Evolutionary conservation across 345 rosid species (phyloP).

Genomic region (Camelina neglecta): DNA sequence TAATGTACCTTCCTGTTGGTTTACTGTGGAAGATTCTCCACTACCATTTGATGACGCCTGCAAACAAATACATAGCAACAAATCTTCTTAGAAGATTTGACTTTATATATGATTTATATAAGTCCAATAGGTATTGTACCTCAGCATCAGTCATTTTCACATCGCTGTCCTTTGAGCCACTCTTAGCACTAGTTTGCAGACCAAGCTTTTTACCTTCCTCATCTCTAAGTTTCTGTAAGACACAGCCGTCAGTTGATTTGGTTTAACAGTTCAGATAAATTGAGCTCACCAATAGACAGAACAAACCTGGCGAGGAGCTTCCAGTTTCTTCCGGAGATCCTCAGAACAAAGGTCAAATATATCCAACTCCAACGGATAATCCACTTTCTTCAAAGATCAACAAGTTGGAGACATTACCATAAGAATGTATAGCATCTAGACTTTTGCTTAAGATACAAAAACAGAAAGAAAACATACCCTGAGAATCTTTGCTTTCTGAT

Average conservation of each 20-base stretch:
- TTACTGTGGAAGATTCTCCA: constrained; percentile 63
- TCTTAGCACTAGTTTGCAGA: constrained; percentile 59
- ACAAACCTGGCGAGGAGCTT: constrained; percentile 87
- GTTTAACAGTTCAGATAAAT: constrained; percentile 2
- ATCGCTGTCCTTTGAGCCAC: constrained; percentile 60
- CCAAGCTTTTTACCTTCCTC: constrained; percentile 91
- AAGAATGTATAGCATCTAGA: not conserved
- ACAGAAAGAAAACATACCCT: constrained; percentile 57
- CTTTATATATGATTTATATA: not conserved
- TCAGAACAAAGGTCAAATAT: constrained; percentile 89
- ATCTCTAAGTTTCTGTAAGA: constrained; percentile 72
- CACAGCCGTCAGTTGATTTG: constrained; percentile 12
- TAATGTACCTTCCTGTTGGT: constrained; percentile 64
- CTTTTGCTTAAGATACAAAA: constrained; percentile 12
- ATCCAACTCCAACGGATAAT: constrained; percentile 94
- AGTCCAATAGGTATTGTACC: constrained; percentile 50
- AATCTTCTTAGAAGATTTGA: not conserved
- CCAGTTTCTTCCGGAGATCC: constrained; percentile 74
- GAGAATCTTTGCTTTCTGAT: constrained; percentile 97
- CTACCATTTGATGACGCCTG: constrained; percentile 73
- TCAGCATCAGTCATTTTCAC: constrained; percentile 80
- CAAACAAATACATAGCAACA: constrained; percentile 21
- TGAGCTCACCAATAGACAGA: constrained; percentile 14
- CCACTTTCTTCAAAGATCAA: constrained; percentile 79
- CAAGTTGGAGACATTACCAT: constrained; percentile 15